Conservation (phyloP, 2,329 filamentous ascomycete species). For the Talaromyces sp. region DNA sequence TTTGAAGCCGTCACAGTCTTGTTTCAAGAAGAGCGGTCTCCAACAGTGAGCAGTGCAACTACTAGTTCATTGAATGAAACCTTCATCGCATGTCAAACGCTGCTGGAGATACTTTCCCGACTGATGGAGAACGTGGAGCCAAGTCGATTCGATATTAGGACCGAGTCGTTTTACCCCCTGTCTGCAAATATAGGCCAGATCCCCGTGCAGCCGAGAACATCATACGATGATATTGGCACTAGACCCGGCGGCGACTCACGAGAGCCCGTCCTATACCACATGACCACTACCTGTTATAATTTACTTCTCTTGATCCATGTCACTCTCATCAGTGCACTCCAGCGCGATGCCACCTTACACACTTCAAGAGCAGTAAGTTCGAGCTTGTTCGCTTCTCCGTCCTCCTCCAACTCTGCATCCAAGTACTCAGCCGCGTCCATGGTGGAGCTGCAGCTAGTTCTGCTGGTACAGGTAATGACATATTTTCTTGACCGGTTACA, state of each 20-base stretch:
- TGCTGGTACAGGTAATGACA: background rate
- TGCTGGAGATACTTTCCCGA: background rate
- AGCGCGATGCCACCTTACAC: background rate
- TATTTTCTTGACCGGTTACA: background rate
- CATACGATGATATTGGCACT: background rate
- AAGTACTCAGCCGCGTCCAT: background rate
- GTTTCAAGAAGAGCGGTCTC: background rate
- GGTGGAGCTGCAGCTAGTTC: background rate
- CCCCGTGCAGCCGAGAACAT: too few species aligned
- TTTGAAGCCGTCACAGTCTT: background rate
- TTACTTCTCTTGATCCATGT: background rate
- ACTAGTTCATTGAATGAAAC: background rate
- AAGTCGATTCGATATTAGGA: background rate
- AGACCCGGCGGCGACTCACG: background rate
- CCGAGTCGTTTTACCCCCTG: too few species aligned
- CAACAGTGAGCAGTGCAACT: background rate
- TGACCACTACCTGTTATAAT: background rate
- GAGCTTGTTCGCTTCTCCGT: background rate
- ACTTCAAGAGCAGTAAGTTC: background rate
- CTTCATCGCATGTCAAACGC: background rate
- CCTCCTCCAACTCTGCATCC: background rate
- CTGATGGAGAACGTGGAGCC: background rate
- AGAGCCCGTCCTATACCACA: background rate
- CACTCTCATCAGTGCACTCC: background rate
- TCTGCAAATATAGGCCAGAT: background rate